phyloP scores from a whole-genome alignment of 1,139 yeast genomes.

The Yamadazyma sp. region DNA sequence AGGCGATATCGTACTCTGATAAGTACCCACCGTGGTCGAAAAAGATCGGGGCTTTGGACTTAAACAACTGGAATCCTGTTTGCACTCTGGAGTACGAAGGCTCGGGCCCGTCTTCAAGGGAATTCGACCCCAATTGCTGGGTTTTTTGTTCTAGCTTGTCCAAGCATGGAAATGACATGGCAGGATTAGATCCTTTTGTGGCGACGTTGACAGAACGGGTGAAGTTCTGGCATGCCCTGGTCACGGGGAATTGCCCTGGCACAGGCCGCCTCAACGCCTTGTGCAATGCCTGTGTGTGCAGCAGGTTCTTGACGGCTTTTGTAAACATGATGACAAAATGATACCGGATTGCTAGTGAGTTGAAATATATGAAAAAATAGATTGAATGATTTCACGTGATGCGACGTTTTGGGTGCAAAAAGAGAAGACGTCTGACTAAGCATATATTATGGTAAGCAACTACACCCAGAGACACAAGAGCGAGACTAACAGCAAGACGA shows the following conservation, averaged over 20 bases:
- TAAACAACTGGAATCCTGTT: slow-evolving; percentile 64
- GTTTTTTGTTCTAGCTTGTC: slow-evolving; percentile 71
- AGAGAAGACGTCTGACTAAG: neutral
- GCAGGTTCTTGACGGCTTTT: too few species aligned
- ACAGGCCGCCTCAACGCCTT: neutral
- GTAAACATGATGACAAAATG: neutral
- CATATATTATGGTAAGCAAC: neutral
- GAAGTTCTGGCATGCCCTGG: neutral
- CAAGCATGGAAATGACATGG: slow-evolving; percentile 79
- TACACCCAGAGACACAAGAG: neutral
- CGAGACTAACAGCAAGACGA: neutral
- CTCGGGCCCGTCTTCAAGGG: slow-evolving; percentile 76
- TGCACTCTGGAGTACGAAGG: slow-evolving; percentile 76
- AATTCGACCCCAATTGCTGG: slow-evolving; percentile 36
- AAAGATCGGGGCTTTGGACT: slow-evolving; percentile 57
- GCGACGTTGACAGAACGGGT: neutral
- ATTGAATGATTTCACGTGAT: slow-evolving; percentile 7
- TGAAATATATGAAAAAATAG: neutral
- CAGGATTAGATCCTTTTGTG: slow-evolving; percentile 51
- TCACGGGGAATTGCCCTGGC: neutral
- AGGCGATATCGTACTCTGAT: slow-evolving; percentile 77
- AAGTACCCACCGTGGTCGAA: slow-evolving; percentile 82
- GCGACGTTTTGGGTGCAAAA: slow-evolving; percentile 5
- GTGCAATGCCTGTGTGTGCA: neutral
- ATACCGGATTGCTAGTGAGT: too few species aligned